Percentiles rank a stretch among this genome's conserved stretches.
Conservation (phyloP, 2,329 filamentous ascomycete species). For the Domatiomyces catenatus region DNA sequence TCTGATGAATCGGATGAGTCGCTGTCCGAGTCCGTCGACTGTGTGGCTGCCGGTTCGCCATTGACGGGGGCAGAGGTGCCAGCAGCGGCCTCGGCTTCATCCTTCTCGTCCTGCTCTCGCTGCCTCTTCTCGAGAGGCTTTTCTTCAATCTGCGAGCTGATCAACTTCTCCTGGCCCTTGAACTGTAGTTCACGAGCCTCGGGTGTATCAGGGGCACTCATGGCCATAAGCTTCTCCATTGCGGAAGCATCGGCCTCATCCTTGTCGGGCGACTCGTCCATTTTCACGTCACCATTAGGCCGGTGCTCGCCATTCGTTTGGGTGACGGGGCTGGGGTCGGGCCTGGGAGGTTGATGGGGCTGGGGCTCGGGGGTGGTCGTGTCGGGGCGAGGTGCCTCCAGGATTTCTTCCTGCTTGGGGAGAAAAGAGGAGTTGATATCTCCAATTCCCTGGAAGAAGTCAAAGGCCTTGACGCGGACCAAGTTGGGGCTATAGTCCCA, state of each 20-base stretch:
- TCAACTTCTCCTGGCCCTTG: slow-evolving; percentile 69
- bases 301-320: slow-evolving; percentile 9
- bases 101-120: slow-evolving; percentile 74
- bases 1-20: slow-evolving; percentile 16
- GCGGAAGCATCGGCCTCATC: slow-evolving; percentile 23
- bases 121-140: slow-evolving; percentile 84
- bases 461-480: slow-evolving; percentile 87
- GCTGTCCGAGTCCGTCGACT: slow-evolving; percentile 27
- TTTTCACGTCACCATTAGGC: slow-evolving; percentile 7
- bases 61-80: slow-evolving; percentile 22
- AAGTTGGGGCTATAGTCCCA: slow-evolving; percentile 90
- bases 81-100: slow-evolving; percentile 40
- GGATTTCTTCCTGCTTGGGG: slow-evolving; percentile 52
- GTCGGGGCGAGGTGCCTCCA: slow-evolving; percentile 30
- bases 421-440: slow-evolving; percentile 98
- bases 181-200: slow-evolving; percentile 57
- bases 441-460: slow-evolving; percentile 95
- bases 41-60: slow-evolving; percentile 23
- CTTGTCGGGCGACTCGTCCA: background rate
- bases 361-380: slow-evolving; percentile 12
- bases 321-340: slow-evolving; percentile 1
- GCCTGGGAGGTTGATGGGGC: background rate
- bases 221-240: slow-evolving; percentile 60
- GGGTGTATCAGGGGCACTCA: slow-evolving; percentile 56
- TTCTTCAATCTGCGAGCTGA: slow-evolving; percentile 79